A percentile compares a stretch with the other conserved stretches of the same genome.
Evolutionary conservation across 352 stramenopile species (phyloP).

Genomic region (Phytophthora sansomeana): DNA sequence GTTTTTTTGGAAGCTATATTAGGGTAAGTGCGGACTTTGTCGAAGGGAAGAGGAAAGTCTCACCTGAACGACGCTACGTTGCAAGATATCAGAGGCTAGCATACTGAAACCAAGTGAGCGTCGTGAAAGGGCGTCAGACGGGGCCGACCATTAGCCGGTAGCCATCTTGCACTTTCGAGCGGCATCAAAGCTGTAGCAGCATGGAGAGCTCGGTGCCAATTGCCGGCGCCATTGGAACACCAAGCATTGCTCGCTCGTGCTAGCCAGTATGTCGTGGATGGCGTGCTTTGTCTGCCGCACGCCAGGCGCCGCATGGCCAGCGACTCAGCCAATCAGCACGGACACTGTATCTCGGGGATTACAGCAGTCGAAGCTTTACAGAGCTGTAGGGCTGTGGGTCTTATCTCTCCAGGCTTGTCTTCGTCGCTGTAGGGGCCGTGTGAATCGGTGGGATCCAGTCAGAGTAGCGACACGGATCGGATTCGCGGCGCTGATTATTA

Average conservation of each 20-base stretch:
- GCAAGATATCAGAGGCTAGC: conserved; percentile 24
- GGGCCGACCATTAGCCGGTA: conserved; percentile 2
- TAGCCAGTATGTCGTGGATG: conserved; percentile 10
- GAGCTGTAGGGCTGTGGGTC: conserved; percentile 19
- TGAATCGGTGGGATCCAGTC: conserved; percentile 10
- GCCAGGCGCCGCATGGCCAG: conserved; percentile 14
- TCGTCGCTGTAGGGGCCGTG: conserved; percentile 17
- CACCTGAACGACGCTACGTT: conserved; percentile 18
- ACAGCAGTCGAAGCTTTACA: conserved; percentile 2
- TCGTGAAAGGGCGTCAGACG: conserved; percentile 22
- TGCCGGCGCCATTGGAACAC: background rate
- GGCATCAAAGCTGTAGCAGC: background rate
- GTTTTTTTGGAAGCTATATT: background rate
- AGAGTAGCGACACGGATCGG: conserved; percentile 17
- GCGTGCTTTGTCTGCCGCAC: conserved; percentile 20
- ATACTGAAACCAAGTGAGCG: conserved; percentile 25
- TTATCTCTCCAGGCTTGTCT: conserved; percentile 17
- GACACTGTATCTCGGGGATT: background rate
- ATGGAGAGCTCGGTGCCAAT: background rate
- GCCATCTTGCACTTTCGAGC: conserved; percentile 2
- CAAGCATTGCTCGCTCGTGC: conserved; percentile 12
- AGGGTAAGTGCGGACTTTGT: conserved; percentile 11
- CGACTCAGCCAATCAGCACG: conserved; percentile 30
- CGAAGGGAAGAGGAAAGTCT: conserved; percentile 13
- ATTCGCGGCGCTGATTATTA: conserved; percentile 6